Base-by-base conservation (phyloP, 2,329 filamentous ascomycete genomes). In the Didymosphaeria variabile region DNA sequence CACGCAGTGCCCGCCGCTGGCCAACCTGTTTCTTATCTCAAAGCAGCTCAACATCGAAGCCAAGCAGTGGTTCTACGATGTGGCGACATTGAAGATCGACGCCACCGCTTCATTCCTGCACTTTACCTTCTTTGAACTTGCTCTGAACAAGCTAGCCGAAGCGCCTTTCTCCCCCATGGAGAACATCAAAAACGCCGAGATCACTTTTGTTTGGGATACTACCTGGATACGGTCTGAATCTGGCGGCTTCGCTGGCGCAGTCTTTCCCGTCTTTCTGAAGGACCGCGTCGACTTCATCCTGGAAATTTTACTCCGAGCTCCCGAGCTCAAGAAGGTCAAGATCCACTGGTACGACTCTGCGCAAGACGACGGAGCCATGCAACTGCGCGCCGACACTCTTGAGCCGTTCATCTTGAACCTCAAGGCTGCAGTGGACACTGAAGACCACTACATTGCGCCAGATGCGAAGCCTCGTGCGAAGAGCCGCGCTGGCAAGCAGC, bases 261-360 rank as follows among this genome's bases (percentile, higher is more conserved):
- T 77, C 42, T 76, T 74, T 38, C 71, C 70, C 10, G 69, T 68
- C 17, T 55, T 76, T 9, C 66, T 77, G 12, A 54, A 62, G n/a
- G 57, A 70, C 52, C 73, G 76, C 12, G 65, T 66, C 15, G 42
- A 52, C 4, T 71, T 70, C 42, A 68, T 76, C 32, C 44, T 64
- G 29, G 29, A 67, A 19, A 72, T 76, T 31, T 61, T 77, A 13
- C 45, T 53, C 8, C 63, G 66, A 32, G 71, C 74, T 5, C 72
- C 74, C 0, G 60, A 69, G 19, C 68, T 78, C 13, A 57, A 62
- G 26, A 58, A 73, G 17, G 57, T 78, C 1, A 34, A 55, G 5
- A 67, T 78, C n/a, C 62, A 73, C 32, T 78, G 74, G 75, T 67
- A 76, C 57, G 74, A 78, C 56, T 72, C 74, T 8, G 65, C 65